Evolutionary conservation across 2,329 filamentous ascomycete genomes (phyloP).

Genomic region (Fusarium phyllophilum): DNA sequence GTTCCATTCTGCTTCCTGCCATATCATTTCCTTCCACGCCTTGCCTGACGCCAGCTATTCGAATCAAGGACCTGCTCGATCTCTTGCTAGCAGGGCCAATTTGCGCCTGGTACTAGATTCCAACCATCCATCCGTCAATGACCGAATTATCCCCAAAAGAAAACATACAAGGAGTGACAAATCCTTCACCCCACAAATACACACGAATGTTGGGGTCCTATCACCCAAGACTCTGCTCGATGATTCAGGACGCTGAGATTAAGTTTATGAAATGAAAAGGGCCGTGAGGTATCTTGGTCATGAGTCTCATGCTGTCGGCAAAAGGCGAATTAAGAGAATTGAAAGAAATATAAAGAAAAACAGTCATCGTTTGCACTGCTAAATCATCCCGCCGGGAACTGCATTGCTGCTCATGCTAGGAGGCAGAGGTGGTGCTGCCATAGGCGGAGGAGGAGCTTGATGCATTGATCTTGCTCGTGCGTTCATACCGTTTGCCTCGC

Average conservation of each 20-base stretch:
- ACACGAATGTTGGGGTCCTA: slow-evolving; percentile 10
- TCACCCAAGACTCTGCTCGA: background rate
- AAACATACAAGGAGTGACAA: slow-evolving; percentile 25
- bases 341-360: slow-evolving; percentile 20
- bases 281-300: slow-evolving; percentile 39
- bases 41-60: slow-evolving; percentile 34
- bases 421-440: slow-evolving; percentile 43
- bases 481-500: slow-evolving; percentile 52
- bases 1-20: slow-evolving; percentile 40
- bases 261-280: slow-evolving; percentile 23
- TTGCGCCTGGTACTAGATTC: slow-evolving; percentile 40
- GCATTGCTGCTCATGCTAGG: slow-evolving; percentile 44
- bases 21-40: slow-evolving; percentile 21
- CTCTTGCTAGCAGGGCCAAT: slow-evolving; percentile 31
- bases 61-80: slow-evolving; percentile 51
- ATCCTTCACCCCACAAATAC: slow-evolving; percentile 27
- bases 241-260: slow-evolving; percentile 18
- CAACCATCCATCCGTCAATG: slow-evolving; percentile 25
- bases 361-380: slow-evolving; percentile 24
- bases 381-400: slow-evolving; percentile 60
- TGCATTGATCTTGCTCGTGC: slow-evolving; percentile 42
- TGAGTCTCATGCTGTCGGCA: slow-evolving; percentile 30
- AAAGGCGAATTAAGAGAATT: slow-evolving; percentile 29
- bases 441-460: slow-evolving; percentile 41
- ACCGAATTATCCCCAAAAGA: slow-evolving; percentile 25